Percentiles rank a stretch among this genome's conserved stretches.
These are phyloP conservation scores for Elongisporangium senticosum DNA, from an alignment of 352 stramenopile species.

Conservation along the genomic window DNA sequence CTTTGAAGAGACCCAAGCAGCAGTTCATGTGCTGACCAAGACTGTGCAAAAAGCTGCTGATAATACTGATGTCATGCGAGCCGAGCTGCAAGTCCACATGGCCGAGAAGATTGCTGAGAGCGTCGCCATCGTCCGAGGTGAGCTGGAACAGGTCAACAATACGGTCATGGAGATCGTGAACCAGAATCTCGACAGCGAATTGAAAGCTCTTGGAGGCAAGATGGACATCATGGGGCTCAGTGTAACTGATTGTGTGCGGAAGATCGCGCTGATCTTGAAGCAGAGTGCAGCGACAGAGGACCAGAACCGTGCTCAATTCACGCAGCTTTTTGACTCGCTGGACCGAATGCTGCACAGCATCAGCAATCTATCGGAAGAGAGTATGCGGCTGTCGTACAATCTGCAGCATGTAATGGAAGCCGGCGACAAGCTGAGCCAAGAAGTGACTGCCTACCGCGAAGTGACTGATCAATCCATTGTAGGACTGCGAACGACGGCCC, in stretches of 20 bases:
- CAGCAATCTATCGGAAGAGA: conserved; percentile 68
- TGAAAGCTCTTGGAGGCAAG: conserved; percentile 43
- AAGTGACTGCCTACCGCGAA: conserved; percentile 43
- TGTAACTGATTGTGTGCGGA: conserved; percentile 44
- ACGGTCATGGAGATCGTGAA: conserved; percentile 50
- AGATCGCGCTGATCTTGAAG: conserved; percentile 54
- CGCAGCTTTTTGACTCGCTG: conserved; percentile 59
- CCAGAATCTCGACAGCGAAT: conserved; percentile 51
- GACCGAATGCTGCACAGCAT: conserved; percentile 57
- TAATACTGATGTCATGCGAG: conserved; percentile 31
- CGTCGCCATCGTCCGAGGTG: conserved; percentile 32
- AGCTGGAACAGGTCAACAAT: conserved; percentile 43
- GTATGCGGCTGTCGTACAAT: conserved; percentile 62
- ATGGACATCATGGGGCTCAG: conserved; percentile 54
- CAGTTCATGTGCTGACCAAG: conserved; percentile 11
- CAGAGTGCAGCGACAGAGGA: conserved; percentile 45
- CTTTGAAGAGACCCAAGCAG: conserved; percentile 56
- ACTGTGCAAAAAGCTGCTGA: background rate
- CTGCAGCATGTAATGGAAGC: conserved; percentile 50
- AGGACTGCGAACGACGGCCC: conserved; percentile 29
- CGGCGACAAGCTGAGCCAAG: conserved; percentile 33
- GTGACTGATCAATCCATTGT: conserved; percentile 29
- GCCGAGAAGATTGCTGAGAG: conserved; percentile 55
- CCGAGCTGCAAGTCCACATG: conserved; percentile 43
- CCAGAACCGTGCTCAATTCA: conserved; percentile 53